Evolutionary conservation across 305 asterid species (phyloP), one percentile per base, ranked within the genome.

Genomic region (Euphrasia arctica): DNA sequence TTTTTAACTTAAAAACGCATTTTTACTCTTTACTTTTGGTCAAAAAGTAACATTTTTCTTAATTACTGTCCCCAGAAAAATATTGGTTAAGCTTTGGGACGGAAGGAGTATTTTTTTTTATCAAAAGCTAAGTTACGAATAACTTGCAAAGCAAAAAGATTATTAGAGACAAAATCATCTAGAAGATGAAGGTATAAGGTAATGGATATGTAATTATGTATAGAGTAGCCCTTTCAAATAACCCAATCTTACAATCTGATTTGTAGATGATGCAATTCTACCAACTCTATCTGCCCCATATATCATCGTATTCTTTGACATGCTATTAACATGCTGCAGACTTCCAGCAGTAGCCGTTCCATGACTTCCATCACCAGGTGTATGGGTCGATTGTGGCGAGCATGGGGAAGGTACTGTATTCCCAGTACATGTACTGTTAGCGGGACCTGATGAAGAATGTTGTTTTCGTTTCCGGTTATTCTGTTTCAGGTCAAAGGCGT

Each of bases 301-400:
- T 75, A 85, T 80, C 75, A 78, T 77, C 79, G 81, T 78, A 69
- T 82, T 78, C 76, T 89, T 89, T 39, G 89, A 68, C 10, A 70
- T 85, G 63, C 69, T 75, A 31, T 78, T 85, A 63, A 76, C 88
- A 72, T 83, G 92, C 72, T 78, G 92, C 77, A 89, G 66, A 78
- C 87, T 76, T 73, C 85, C 80, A 71, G 94, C 74, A 36, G 84
- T 62, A 57, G 81, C 58, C 79, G 80, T 77, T 52, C 89, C 96
- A 74, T 89, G 95, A 69, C 95, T 77, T 52, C 89, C 96, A 74
- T 89, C 97, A 69, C 95, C 95, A 62, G 93, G 93, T 58, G 97
- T 87, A 60, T 87, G 88, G 59, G 93, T 81, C 45, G 93, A 87
- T 66, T 84, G 84, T 51, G 95, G 95, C 56, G 97, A 81, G 64